phyloP scores from a whole-genome alignment of 2,329 filamentous ascomycete genomes.

The Colletotrichum tropicale region DNA sequence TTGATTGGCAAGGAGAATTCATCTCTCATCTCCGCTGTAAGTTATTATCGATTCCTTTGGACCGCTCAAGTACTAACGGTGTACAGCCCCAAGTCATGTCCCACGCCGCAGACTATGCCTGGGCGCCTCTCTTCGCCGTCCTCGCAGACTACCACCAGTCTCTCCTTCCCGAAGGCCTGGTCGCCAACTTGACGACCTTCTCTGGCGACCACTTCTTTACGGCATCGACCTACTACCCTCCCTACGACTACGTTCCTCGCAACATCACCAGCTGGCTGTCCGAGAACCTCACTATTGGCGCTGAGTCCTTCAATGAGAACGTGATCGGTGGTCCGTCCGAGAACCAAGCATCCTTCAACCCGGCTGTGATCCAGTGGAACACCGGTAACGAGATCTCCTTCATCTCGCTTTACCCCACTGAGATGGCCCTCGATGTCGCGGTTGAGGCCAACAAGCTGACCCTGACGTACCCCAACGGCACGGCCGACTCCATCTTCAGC shows the following conservation, averaged over 20 bases:
- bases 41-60: neutral
- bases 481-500: conserved; percentile 51
- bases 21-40: conserved; percentile 35
- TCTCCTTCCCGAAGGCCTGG: conserved; percentile 46
- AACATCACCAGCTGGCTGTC: conserved; percentile 66
- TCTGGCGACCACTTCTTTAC: conserved; percentile 56
- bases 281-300: conserved; percentile 62
- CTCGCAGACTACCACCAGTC: conserved; percentile 53
- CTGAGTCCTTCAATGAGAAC: conserved; percentile 60
- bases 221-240: conserved; percentile 60
- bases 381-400: conserved; percentile 40
- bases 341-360: conserved; percentile 59
- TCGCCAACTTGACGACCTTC: conserved; percentile 49
- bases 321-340: conserved; percentile 59
- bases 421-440: conserved; percentile 42
- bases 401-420: conserved; percentile 41
- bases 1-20: conserved; percentile 53
- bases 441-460: conserved; percentile 47
- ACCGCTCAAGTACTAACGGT: neutral
- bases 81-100: conserved; percentile 55
- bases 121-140: conserved; percentile 60
- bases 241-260: conserved; percentile 59
- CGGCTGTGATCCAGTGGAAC: conserved; percentile 64
- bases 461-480: conserved; percentile 59
- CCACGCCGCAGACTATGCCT: conserved; percentile 64